Evolutionary conservation across 345 rosid genomes (phyloP).

Genomic region (Gossypioides kirkii): DNA sequence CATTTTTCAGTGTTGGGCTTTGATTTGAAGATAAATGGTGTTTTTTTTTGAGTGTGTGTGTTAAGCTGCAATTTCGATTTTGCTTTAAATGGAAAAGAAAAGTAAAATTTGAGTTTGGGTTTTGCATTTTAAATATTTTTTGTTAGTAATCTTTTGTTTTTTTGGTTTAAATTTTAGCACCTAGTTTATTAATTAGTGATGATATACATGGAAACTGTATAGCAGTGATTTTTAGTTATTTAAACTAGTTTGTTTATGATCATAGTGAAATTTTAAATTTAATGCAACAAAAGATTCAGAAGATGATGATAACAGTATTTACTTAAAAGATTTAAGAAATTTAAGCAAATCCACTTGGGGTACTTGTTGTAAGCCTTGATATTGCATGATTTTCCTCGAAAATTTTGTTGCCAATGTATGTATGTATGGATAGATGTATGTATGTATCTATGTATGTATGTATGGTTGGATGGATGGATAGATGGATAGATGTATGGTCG

Average conservation of each 20-base stretch:
- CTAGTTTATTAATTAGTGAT: too few relatives aligned
- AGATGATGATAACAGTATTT: not conserved
- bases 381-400: too few relatives aligned
- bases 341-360: not conserved
- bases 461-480: too few relatives aligned
- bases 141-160: not conserved
- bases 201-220: too few relatives aligned
- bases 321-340: not conserved
- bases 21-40: not conserved
- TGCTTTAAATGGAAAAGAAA: not conserved
- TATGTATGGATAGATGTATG: not conserved
- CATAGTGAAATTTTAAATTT: not conserved
- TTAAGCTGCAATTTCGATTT: conserved; percentile 1
- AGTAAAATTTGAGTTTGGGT: not conserved
- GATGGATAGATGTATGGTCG: too few relatives aligned
- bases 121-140: not conserved
- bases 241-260: not conserved
- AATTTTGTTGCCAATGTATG: too few relatives aligned
- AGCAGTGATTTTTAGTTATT: not conserved
- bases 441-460: not conserved
- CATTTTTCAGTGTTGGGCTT: not conserved
- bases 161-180: not conserved
- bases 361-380: not conserved
- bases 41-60: not conserved
- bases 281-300: not conserved